Evolutionary conservation across 2,329 filamentous ascomycete species (phyloP), one percentile per base, ranked within the genome.

Genomic region (Epichloe brachyelytri): DNA sequence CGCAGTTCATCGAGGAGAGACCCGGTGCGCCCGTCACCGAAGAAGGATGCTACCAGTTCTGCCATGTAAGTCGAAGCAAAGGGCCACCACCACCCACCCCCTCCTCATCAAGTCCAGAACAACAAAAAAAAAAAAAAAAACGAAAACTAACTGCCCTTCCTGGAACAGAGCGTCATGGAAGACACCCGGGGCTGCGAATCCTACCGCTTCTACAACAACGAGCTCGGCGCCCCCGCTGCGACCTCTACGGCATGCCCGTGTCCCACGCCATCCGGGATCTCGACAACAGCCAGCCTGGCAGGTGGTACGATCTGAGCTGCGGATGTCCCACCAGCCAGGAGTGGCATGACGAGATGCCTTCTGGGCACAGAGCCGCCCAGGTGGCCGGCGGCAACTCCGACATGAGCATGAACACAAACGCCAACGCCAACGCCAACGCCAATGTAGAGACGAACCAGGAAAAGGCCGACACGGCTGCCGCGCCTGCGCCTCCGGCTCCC

Each of bases 11-110:
- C 43, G 61, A 71, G 56, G 63, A 71, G 51, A 59, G 55, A 6
- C 52, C 53, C 1, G 59, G 56, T 12, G 62, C 65, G 37, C 57
- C 60, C 1, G 64, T 73, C 22, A 68, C 65, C 2, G 58, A 69
- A 7, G 59, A 66, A 52, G 69, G 68, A 2, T 72, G 71, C 60
- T 72, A 63, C 58, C 62, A 70, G 53, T 69, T 71, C 59, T 73
- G 70, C 55, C 55, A 56, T 48, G 70, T 66, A 57, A 63, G 59
- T 58, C 15, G 10, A 6, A 10, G 22, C 22, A 26, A 26, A 7
- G 22, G 22, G 7, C 7, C 22, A 26, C 22, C 22, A 6, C 22
- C 22, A 22, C 22, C 20, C 26, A 8, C 7, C 26, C 5, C 26
- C 26, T 8, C 22, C 7, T 8, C 7, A 26, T 26, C 22, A 26